Evolutionary conservation across 2,329 filamentous ascomycete species (phyloP), one percentile per base, ranked within the genome.

Genomic region (Monilinia polystroma): DNA sequence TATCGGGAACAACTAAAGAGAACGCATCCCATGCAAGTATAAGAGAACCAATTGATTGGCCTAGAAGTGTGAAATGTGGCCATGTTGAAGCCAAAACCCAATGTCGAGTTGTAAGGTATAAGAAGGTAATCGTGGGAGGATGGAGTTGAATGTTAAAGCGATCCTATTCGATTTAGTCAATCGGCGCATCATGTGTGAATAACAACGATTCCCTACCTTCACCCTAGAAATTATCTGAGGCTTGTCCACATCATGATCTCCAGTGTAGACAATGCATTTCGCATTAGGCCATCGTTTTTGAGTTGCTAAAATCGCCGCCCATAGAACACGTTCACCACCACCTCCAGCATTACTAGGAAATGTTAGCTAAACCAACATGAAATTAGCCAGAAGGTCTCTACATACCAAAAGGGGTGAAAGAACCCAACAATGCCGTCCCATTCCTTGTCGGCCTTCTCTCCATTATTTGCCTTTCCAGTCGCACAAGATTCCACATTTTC

Each of bases 341-440:
- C 95, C 95, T 66, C 95, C 95, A 62, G 95, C 95, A 81, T 99
- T 98, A 79, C 91, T 95, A 53, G 63, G 55, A 14, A 49, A 43
- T 12, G 29, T 73, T 57, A 74, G 69, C 32, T 32, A 41, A 62
- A 45, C 10, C 20, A 26, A 38, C 16, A 41, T 51, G 26, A 16
- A 29, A 41, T 16, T 47, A 26, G 29, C 60, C 45, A 43, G 35
- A 8, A 23, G 14, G 41, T n/a, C 29, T 58, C 41, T 38, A 56
- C 69, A 54, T 81, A 94, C 91, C 95, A 98, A 78, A 97, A 99
- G 1, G 95, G 95, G 78, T 99, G 95, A 77, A 99, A 97, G 83
- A 99, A 98, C 57, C 92, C 95, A 70, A 98, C 87, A 64, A 97
- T 87, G 43, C 93, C 93, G 69, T 88, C 83, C 91, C 91, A 97